phyloP scores from a whole-genome alignment of 2,329 filamentous ascomycete genomes.

The Blastomyces emzantsi region DNA sequence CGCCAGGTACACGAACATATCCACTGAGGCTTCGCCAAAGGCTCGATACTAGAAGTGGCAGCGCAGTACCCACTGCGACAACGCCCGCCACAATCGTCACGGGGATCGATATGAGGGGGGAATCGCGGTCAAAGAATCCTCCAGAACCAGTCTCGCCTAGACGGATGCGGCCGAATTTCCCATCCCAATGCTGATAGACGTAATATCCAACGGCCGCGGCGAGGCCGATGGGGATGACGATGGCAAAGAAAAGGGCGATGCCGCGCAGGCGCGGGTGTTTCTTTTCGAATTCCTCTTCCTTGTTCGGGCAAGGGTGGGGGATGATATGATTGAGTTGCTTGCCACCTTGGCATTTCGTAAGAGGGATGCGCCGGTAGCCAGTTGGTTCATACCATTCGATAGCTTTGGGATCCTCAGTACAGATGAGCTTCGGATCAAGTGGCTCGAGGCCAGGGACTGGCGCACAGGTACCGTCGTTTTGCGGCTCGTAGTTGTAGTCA shows the following conservation, averaged over 20 bases:
- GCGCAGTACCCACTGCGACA: constrained; percentile 60
- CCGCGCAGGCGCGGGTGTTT: constrained; percentile 58
- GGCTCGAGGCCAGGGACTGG: constrained; percentile 66
- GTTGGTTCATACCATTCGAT: constrained; percentile 75
- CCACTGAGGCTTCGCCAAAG: constrained; percentile 59
- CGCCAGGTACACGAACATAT: constrained; percentile 34
- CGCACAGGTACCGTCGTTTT: constrained; percentile 64
- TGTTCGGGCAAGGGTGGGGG: constrained; percentile 60
- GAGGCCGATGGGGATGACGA: constrained; percentile 62
- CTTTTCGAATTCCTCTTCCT: constrained; percentile 73
- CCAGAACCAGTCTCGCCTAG: constrained; percentile 57
- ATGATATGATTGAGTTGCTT: constrained; percentile 60
- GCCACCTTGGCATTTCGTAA: constrained; percentile 78
- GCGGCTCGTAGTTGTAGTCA: constrained; percentile 87
- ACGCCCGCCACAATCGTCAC: constrained; percentile 72
- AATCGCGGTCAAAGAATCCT: constrained; percentile 56
- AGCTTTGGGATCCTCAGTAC: constrained; percentile 55
- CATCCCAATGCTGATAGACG: constrained; percentile 74
- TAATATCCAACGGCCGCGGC: constrained; percentile 72
- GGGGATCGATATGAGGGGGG: constrained; percentile 72
- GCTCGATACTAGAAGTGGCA: constrained; percentile 63
- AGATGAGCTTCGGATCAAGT: constrained; percentile 50
- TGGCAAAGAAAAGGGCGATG: constrained; percentile 73
- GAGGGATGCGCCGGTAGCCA: constrained; percentile 79
- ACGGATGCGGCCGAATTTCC: constrained; percentile 85